Base-by-base conservation (phyloP, 108 stramenopile genomes). In the Cylindrotheca fusiformis region DNA sequence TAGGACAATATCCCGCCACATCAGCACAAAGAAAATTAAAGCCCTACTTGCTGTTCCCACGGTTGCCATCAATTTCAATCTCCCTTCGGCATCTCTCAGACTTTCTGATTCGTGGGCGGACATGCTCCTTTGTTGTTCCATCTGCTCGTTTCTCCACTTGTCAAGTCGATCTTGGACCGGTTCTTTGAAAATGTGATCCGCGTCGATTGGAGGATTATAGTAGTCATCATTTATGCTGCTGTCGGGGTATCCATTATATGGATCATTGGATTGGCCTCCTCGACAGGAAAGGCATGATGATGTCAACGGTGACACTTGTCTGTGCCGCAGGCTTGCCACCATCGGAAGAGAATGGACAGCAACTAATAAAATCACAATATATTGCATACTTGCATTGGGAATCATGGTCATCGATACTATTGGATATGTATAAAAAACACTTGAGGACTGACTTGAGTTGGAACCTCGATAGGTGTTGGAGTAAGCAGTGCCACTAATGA, bases 1-100 rank as follows among this genome's bases (percentile, higher is more conserved):
- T 32, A 91, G 76, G 68, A 88, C 85, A 0, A 95, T 75, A 48
- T 88, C 80, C 53, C 93, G 74, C 84, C 85, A 91, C 84, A 91
- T 87, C 24, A 91, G 69, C 17, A 95, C 66, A 58, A 90, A 86
- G 62, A 95, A 95, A 52, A 89, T 83, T 31, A 90, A 60, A 20
- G 82, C 76, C 14, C 90, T 72, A 24, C 79, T 74, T 14, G 83
- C 93, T 45, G 84, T 85, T 1, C 84, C 83, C 2, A 91, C 90
- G 23, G 84, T 74, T 6, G 81, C 61, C 27, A 94, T 50, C n/a
- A 93, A 79, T 61, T 89, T 89, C 66, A 88, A 67, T 0, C 84
- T 72, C 3, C 88, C 88, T 30, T 84, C 53, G 27, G 77, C 80
- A 50, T 88, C 91, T 23, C 83, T 65, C 3, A 84, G 82, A 53